Conservation (phyloP, 441 rosid genomes). For the Metrosideros polymorpha region DNA sequence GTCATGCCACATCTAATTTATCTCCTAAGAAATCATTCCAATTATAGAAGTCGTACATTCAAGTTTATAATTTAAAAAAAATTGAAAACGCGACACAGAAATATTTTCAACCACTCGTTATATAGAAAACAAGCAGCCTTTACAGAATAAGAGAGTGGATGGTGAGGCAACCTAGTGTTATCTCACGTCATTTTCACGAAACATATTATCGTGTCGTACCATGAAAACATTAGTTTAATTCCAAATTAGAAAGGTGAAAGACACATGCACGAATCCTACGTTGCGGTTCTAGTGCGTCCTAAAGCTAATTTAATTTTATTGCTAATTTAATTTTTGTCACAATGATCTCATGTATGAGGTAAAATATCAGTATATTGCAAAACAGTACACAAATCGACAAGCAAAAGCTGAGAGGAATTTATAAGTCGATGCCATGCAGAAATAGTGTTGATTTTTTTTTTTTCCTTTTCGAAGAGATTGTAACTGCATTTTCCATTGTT, state of each 20-base stretch:
- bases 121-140: background rate
- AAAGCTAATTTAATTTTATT: background rate
- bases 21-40: background rate
- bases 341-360: background rate
- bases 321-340: background rate
- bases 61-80: background rate
- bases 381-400: background rate
- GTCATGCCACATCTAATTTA: background rate
- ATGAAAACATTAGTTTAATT: background rate
- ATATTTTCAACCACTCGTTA: background rate
- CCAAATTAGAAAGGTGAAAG: background rate
- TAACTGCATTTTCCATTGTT: background rate
- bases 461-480: background rate
- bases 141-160: background rate
- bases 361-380: background rate
- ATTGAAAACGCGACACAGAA: background rate
- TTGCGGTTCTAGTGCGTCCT: background rate
- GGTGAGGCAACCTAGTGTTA: background rate
- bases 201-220: background rate
- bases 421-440: background rate
- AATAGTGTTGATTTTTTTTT: background rate
- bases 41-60: background rate
- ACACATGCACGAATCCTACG: background rate
- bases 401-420: background rate
- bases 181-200: background rate